Evolutionary conservation across 768 basidiomycete species (phyloP), one percentile per base, ranked within the genome.

Genomic region (Astraeus odoratus): DNA sequence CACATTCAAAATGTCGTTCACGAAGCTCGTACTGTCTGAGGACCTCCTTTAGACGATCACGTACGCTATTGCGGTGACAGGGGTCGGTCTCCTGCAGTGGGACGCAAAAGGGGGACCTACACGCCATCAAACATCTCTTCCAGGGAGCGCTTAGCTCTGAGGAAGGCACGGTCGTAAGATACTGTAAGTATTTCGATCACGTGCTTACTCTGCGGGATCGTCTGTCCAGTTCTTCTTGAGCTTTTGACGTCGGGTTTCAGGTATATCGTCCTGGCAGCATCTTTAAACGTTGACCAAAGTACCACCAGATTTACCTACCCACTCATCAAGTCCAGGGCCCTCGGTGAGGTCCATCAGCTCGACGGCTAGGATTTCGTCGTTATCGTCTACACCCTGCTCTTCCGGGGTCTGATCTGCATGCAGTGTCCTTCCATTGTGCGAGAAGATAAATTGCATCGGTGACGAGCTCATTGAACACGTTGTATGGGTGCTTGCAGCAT

Each of bases 271-370:
- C 83, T 88, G 50, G 51, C 51, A 23, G 42, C 42, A 18, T 30
- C 22, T 42, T 53, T 24, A 51, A n/a, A 33, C 29, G 26, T 27
- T 23, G 27, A 26, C 12, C 38, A 42, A 27, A 43, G 22, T 26
- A 37, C 16, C 12, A 24, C 43, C 33, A 33, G 29, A 31, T 19
- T 18, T 36, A 65, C 79, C 61, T 57, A 83, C 85, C 74, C 77
- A 75, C 52, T 76, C 73, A 50, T 86, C 83, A 27, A 75, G 62
- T 38, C 71, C 70, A 6, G 79, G 71, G 25, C 77, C 77, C 43
- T 84, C 80, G 6, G 90, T 92, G 54, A 93, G 71, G 60, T 93
- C 90, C 86, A 91, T 87, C 63, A 93, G 66, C 67, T 93, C 90
- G 16, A 92, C 83, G 12, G 90, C 90, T 40, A 90, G 68, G 59